Conservation (phyloP, 164 flowering plant genomes). For the Kalanchoe fedtschenkoi region DNA sequence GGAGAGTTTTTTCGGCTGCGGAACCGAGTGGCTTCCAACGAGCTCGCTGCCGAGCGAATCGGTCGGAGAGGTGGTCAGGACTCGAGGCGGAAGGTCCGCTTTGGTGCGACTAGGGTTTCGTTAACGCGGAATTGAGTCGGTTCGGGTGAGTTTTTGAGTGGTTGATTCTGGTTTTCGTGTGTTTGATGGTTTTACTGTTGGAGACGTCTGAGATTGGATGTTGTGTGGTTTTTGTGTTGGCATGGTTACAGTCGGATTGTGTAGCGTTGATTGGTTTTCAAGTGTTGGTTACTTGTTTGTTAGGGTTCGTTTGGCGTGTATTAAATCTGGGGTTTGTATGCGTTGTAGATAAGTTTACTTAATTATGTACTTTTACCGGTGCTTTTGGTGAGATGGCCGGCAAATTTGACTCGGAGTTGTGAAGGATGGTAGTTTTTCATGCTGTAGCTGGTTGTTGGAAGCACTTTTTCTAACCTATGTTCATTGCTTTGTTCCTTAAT, state of each 20-base stretch:
- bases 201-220: not conserved
- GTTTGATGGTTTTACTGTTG: not conserved
- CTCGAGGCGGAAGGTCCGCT: not conserved
- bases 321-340: not conserved
- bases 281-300: not conserved
- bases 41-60: not conserved
- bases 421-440: not conserved
- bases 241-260: not conserved
- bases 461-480: not conserved
- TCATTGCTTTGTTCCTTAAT: not conserved
- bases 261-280: not conserved
- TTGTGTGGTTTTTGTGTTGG: not conserved
- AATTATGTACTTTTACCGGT: not conserved
- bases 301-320: not conserved
- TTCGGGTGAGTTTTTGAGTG: not conserved
- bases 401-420: not conserved
- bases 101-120: not conserved
- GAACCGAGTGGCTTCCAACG: not conserved
- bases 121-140: not conserved
- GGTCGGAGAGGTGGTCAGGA: not conserved
- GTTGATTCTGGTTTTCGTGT: not conserved
- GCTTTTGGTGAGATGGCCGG: not conserved
- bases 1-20: not conserved
- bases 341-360: not conserved
- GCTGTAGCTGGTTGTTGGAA: not conserved